Conservation (phyloP, 768 basidiomycete genomes). For the Tylopilus felleus region DNA sequence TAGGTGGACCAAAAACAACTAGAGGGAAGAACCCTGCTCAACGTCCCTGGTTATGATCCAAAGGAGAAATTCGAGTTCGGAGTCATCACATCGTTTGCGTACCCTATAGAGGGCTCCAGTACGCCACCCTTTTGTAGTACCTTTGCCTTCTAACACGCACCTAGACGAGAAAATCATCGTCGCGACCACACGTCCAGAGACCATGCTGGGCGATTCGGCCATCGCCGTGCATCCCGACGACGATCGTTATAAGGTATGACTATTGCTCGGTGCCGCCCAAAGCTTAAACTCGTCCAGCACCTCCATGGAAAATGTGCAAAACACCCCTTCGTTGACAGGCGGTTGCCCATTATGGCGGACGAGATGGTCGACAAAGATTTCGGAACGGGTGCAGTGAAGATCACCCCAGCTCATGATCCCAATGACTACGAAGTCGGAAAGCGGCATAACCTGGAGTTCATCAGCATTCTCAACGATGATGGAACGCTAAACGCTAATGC, state of each 20-base stretch:
- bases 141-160: not conserved
- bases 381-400: slow-evolving; percentile 98
- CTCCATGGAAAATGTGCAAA: slow-evolving; percentile 89
- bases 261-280: not conserved
- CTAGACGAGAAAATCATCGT: slow-evolving; percentile 87
- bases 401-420: slow-evolving; percentile 96
- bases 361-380: slow-evolving; percentile 91
- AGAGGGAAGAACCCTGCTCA: slow-evolving; percentile 77
- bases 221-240: slow-evolving; percentile 97
- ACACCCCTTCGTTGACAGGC: slow-evolving; percentile 87
- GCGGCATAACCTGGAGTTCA: slow-evolving; percentile 84
- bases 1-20: slow-evolving; percentile 93
- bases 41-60: slow-evolving; percentile 90
- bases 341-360: slow-evolving; percentile 86
- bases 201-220: slow-evolving; percentile 97
- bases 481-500: slow-evolving; percentile 93
- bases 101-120: slow-evolving; percentile 85
- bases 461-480: slow-evolving; percentile 95
- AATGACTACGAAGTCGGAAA: slow-evolving; percentile 95
- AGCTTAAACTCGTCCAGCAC: slow-evolving; percentile 45
- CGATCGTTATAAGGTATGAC: slow-evolving; percentile 69
- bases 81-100: slow-evolving; percentile 94
- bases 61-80: slow-evolving; percentile 98
- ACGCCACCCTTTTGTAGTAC: slow-evolving; percentile 11
- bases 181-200: slow-evolving; percentile 97